Evolutionary conservation across 176 grass and related monocot species (phyloP).

Genomic region (Carex pumila): DNA sequence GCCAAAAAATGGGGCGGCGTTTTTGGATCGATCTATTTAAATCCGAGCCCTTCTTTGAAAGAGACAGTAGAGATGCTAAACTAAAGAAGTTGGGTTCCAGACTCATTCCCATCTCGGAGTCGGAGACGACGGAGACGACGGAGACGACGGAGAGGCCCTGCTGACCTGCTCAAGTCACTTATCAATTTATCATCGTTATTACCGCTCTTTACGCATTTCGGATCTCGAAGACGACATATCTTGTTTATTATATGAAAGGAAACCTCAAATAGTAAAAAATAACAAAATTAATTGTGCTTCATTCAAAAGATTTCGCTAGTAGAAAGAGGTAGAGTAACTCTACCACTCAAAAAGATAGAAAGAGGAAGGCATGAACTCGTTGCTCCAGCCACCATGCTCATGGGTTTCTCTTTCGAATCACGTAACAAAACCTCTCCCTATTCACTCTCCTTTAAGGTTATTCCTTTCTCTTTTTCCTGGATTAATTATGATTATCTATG

Average conservation of each 20-base stretch:
- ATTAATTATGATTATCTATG: neutral
- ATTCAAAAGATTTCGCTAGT: neutral
- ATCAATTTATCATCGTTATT: no score
- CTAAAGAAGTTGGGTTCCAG: no score
- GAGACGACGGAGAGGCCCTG: no score
- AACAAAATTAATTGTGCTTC: neutral
- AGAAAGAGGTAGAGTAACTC: neutral
- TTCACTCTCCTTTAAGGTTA: neutral
- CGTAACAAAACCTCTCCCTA: neutral
- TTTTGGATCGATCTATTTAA: no score
- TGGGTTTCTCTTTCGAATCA: neutral
- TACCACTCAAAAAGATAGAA: neutral
- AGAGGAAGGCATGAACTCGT: neutral
- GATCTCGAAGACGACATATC: neutral
- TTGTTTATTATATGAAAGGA: neutral
- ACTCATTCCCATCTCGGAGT: no score
- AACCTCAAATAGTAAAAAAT: neutral
- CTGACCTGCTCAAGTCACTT: no score
- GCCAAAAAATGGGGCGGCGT: no score
- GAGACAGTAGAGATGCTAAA: no score
- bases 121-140: no score
- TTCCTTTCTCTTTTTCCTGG: neutral
- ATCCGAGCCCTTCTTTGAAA: no score
- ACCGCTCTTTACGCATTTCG: neutral
- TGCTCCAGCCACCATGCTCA: neutral